Evolutionary conservation across 2,329 filamentous ascomycete genomes (phyloP).

Genomic region (Fusarium avenaceum): DNA sequence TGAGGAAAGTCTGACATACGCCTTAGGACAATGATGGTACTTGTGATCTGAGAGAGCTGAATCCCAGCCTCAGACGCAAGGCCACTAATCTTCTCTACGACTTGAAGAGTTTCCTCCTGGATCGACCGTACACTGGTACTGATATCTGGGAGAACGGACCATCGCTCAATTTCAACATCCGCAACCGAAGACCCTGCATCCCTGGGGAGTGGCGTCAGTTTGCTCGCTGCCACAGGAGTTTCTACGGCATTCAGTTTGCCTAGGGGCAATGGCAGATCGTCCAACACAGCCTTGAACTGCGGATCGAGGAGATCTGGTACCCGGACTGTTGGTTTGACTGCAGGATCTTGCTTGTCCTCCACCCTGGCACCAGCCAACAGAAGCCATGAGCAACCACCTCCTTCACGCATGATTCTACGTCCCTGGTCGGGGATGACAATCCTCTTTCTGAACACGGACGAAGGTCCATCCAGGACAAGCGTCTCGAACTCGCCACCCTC

Average conservation of each 20-base stretch:
- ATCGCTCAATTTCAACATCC: constrained; percentile 51
- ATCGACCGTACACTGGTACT: constrained; percentile 52
- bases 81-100: constrained; percentile 61
- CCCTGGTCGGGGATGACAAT: constrained; percentile 72
- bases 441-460: constrained; percentile 76
- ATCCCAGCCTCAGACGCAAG: constrained; percentile 54
- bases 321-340: constrained; percentile 55
- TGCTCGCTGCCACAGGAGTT: constrained; percentile 12
- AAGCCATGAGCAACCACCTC: constrained; percentile 83
- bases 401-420: constrained; percentile 70
- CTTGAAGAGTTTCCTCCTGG: constrained; percentile 61
- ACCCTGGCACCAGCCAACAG: constrained; percentile 71
- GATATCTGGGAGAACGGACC: constrained; percentile 56
- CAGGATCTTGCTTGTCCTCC: constrained; percentile 55
- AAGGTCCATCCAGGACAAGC: constrained; percentile 84
- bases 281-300: constrained; percentile 64
- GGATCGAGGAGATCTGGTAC: constrained; percentile 77
- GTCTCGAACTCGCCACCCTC: constrained; percentile 98
- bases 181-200: constrained; percentile 26
- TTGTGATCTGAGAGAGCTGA: constrained; percentile 61
- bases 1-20: constrained; percentile 82
- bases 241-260: constrained; percentile 15
- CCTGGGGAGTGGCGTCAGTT: constrained; percentile 4
- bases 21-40: constrained; percentile 77
- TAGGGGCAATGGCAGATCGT: constrained; percentile 46